These are phyloP conservation scores for Phytophthora palmivora DNA, from an alignment of 352 stramenopile species.

Conservation along the genomic window DNA sequence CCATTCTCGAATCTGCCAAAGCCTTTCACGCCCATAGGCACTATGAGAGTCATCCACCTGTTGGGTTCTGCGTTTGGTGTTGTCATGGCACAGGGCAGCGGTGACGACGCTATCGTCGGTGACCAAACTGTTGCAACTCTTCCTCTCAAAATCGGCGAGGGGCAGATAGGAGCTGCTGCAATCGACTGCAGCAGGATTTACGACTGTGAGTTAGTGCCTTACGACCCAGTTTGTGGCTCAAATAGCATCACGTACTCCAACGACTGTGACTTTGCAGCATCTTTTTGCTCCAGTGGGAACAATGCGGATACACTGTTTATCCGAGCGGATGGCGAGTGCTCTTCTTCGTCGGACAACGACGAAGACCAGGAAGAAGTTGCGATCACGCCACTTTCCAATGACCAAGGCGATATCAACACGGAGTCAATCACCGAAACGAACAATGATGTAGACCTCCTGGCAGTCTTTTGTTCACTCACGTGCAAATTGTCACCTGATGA, in stretches of 20 bases:
- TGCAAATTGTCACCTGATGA: constrained; percentile 41
- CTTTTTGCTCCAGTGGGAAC: constrained; percentile 20
- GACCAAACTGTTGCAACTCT: constrained; percentile 1
- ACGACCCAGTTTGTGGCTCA: constrained; percentile 46
- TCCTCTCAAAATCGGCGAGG: constrained; percentile 14
- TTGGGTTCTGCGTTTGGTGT: not conserved
- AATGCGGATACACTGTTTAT: constrained; percentile 24
- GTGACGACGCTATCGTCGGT: not conserved
- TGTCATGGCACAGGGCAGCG: constrained; percentile 8
- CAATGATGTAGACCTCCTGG: constrained; percentile 23
- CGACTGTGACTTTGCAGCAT: constrained; percentile 36
- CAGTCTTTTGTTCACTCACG: constrained; percentile 39
- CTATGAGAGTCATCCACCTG: constrained; percentile 5
- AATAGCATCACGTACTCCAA: constrained; percentile 53
- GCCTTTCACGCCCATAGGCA: not conserved
- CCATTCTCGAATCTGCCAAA: not conserved
- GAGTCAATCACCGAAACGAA: not conserved
- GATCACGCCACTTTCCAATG: constrained; percentile 1
- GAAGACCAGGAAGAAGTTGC: not conserved
- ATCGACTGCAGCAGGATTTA: constrained; percentile 27
- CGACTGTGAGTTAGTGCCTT: constrained; percentile 16
- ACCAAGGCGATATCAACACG: not conserved
- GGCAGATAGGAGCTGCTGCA: not conserved
- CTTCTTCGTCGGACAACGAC: not conserved
- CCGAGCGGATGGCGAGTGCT: constrained; percentile 22